These are phyloP conservation scores for Pyrenochaeta sp. DNA, from an alignment of 2,329 filamentous ascomycete species.

Conservation along the genomic window DNA sequence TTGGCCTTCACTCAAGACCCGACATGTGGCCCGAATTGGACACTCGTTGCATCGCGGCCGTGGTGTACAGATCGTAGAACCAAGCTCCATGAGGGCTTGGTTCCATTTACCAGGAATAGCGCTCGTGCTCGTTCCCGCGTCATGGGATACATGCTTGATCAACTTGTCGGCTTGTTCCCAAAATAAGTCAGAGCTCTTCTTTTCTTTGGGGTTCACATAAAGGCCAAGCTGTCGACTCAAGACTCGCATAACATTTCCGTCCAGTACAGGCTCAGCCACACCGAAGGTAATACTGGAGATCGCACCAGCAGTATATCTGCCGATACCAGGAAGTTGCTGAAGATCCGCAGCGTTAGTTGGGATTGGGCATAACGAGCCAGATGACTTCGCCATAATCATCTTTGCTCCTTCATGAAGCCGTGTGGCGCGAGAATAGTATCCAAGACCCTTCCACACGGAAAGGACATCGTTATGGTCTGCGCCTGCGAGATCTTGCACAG, in stretches of 20 bases:
- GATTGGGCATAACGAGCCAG: conserved; percentile 56
- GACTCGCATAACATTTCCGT: conserved; percentile 69
- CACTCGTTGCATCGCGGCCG: conserved; percentile 62
- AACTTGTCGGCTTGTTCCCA: conserved; percentile 67
- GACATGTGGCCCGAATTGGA: conserved; percentile 42
- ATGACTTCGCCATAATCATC: conserved; percentile 51
- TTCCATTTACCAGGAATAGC: conserved; percentile 68
- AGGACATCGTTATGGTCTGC: conserved; percentile 65
- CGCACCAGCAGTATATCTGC: conserved; percentile 69
- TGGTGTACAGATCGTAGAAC: conserved; percentile 68
- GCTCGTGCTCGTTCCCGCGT: conserved; percentile 47
- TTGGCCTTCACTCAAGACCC: conserved; percentile 42
- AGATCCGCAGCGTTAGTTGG: conserved; percentile 57
- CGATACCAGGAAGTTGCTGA: conserved; percentile 65
- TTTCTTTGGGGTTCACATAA: conserved; percentile 63
- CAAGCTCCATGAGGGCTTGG: conserved; percentile 71
- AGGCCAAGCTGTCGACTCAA: conserved; percentile 67
- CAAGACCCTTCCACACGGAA: conserved; percentile 66
- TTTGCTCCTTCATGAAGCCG: conserved; percentile 66
- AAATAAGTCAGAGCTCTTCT: conserved; percentile 61
- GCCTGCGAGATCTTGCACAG: conserved; percentile 62
- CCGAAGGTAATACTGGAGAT: conserved; percentile 70
- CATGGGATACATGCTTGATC: conserved; percentile 58
- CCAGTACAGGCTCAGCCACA: conserved; percentile 65
- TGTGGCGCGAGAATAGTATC: conserved; percentile 70